A percentile compares a stretch with the other conserved stretches of the same genome.
Conservation (phyloP, 1,139 yeast species). For the Debaryomyces fabryi region DNA sequence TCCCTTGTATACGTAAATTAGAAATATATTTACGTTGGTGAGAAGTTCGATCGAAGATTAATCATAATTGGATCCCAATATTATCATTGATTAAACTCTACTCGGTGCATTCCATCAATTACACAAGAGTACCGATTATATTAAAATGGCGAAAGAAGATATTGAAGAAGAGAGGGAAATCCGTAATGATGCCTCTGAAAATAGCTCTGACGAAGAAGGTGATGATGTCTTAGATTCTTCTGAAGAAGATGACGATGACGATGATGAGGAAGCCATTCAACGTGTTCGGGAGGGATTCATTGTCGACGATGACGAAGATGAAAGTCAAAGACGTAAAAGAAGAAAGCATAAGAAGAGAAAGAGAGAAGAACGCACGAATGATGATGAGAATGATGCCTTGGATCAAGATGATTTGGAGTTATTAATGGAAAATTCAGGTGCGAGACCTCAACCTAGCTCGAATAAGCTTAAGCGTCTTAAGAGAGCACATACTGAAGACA, state of each 20-base stretch:
- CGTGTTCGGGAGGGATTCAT: slow-evolving; percentile 89
- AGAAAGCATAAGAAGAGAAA: slow-evolving; percentile 39
- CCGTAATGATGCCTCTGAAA: slow-evolving; percentile 33
- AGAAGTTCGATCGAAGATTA: slow-evolving; percentile 7
- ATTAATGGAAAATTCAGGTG: slow-evolving; percentile 88
- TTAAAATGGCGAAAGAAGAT: slow-evolving; percentile 17
- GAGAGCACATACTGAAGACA: slow-evolving; percentile 54
- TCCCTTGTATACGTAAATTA: slow-evolving; percentile 4
- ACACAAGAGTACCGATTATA: background rate
- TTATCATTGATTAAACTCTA: slow-evolving; percentile 5
- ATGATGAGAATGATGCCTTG: slow-evolving; percentile 64
- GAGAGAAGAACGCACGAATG: slow-evolving; percentile 43
- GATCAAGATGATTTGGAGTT: slow-evolving; percentile 96
- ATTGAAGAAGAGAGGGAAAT: slow-evolving; percentile 41
- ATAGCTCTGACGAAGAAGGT: slow-evolving; percentile 39
- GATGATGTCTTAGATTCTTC: slow-evolving; percentile 65
- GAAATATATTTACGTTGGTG: slow-evolving; percentile 3
- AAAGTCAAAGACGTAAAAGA: slow-evolving; percentile 41
- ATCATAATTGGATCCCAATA: slow-evolving; percentile 4
- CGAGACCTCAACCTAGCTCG: slow-evolving; percentile 37
- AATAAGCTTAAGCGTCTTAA: slow-evolving; percentile 79
- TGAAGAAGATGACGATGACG: slow-evolving; percentile 75
- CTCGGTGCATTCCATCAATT: slow-evolving; percentile 3
- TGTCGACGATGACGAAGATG: slow-evolving; percentile 83
- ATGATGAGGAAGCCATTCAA: slow-evolving; percentile 73